These are phyloP conservation scores for Backusella circina DNA, from an alignment of 192 early-diverging fungal genomes.

Conservation along the genomic window DNA sequence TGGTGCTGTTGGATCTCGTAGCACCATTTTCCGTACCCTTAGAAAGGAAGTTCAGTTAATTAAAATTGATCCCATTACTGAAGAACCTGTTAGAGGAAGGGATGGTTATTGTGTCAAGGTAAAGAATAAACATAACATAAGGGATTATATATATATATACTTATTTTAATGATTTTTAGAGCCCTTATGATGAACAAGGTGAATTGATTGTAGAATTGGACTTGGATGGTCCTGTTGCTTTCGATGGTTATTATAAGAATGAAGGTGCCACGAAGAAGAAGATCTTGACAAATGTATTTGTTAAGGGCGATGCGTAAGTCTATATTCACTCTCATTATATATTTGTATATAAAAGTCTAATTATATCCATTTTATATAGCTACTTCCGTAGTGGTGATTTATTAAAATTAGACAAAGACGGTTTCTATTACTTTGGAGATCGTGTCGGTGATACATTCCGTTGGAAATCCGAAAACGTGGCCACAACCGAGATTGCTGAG, in stretches of 20 bases:
- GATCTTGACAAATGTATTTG: slow-evolving; percentile 49
- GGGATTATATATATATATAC: not conserved
- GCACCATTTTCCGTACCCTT: slow-evolving; percentile 30
- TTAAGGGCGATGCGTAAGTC: slow-evolving; percentile 53
- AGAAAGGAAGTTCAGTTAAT: slow-evolving; percentile 45
- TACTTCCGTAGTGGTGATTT: slow-evolving; percentile 62
- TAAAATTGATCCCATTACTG: slow-evolving; percentile 53
- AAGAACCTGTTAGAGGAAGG: slow-evolving; percentile 46
- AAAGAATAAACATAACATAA: not conserved
- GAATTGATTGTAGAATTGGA: slow-evolving; percentile 51
- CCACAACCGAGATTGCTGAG: slow-evolving; percentile 60
- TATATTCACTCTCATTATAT: not conserved
- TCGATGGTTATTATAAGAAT: slow-evolving; percentile 50
- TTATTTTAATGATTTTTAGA: not conserved
- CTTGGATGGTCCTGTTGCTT: slow-evolving; percentile 29
- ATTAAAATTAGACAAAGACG: slow-evolving; percentile 43
- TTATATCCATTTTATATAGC: not conserved
- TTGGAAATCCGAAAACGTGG: slow-evolving; percentile 66
- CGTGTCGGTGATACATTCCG: slow-evolving; percentile 70
- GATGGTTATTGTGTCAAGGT: slow-evolving; percentile 51
- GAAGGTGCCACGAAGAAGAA: slow-evolving; percentile 46
- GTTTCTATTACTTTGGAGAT: slow-evolving; percentile 63
- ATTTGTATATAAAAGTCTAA: not conserved
- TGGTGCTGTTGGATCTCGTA: slow-evolving; percentile 62
- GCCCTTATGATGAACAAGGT: slow-evolving; percentile 49